A percentile compares a stretch with the other conserved stretches of the same genome.
These are phyloP conservation scores for Agrostemma githago DNA, from an alignment of 148 eudicot species.

Conservation along the genomic window DNA sequence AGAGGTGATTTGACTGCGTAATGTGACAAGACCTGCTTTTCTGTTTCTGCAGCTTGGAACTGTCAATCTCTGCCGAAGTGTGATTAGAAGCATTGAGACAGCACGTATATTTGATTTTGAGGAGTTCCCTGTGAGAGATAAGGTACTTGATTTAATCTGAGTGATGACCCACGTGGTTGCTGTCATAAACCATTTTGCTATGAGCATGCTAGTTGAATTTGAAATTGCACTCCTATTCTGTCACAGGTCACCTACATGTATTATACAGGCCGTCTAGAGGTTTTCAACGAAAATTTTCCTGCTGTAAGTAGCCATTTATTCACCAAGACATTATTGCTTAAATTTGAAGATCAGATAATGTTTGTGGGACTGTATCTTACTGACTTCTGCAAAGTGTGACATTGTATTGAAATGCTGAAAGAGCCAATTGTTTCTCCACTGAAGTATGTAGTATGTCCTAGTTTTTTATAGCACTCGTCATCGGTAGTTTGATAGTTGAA, in stretches of 20 bases:
- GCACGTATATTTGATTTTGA: constrained; percentile 98
- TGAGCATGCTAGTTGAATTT: constrained; percentile 3
- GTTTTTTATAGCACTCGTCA: constrained; percentile 6
- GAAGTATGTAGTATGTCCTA: background rate
- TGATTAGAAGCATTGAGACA: constrained; percentile 97
- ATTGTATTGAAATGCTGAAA: background rate
- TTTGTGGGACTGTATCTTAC: background rate
- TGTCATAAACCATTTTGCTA: background rate
- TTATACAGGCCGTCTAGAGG: constrained; percentile 96
- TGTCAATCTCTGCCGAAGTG: constrained; percentile 95
- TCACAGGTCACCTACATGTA: constrained; percentile 92
- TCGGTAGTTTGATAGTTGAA: background rate
- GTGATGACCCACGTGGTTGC: background rate
- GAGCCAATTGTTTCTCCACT: background rate
- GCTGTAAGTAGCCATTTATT: constrained; percentile 50
- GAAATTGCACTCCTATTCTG: constrained; percentile 13
- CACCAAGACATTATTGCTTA: background rate
- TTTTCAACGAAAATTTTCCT: constrained; percentile 88
- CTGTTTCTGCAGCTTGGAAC: constrained; percentile 69
- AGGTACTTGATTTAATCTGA: constrained; percentile 41
- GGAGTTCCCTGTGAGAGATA: constrained; percentile 94
- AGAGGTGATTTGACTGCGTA: background rate
- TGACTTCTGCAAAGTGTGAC: background rate
- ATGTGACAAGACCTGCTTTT: background rate
- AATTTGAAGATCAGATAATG: background rate